Evolutionary conservation across 345 rosid species (phyloP).

Genomic region (Eucalyptus leucophloia): DNA sequence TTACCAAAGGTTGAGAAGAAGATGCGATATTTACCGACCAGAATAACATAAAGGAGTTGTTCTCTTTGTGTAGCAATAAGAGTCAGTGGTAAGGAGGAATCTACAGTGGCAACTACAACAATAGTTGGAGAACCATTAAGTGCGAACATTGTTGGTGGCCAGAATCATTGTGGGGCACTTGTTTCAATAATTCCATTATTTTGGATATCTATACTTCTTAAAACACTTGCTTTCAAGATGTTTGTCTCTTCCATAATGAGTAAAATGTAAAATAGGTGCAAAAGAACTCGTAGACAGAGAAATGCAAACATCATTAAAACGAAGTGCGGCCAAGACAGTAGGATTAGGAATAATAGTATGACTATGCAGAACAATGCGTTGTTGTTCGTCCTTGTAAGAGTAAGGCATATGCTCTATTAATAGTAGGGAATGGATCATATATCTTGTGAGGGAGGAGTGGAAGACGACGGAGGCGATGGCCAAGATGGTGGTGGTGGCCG

Average conservation of each 20-base stretch:
- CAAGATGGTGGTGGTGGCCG: too few relatives aligned
- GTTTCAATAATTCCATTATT: neutral
- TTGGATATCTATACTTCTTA: neutral
- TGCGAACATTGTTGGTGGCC: rapidly evolving
- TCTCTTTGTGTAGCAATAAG: neutral
- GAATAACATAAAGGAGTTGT: neutral
- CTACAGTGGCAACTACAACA: neutral
- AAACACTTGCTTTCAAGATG: neutral
- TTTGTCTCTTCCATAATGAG: neutral
- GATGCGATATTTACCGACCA: neutral
- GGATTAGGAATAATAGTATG: neutral
- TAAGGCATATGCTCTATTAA: neutral
- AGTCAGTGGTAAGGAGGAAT: neutral
- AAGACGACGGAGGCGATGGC: too few relatives aligned
- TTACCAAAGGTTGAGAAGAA: neutral
- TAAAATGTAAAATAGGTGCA: neutral
- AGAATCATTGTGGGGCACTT: neutral
- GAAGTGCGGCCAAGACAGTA: neutral
- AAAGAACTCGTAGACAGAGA: neutral
- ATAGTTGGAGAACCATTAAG: neutral
- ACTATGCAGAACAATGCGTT: rapidly evolving
- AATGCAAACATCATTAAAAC: neutral
- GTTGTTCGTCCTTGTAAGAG: neutral
- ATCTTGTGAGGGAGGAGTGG: too few relatives aligned
- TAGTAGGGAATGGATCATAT: neutral